Percentiles rank a stretch among this genome's conserved stretches.
These are phyloP conservation scores for Luffa acutangula DNA, from an alignment of 306 rosid genomes.

Conservation along the genomic window DNA sequence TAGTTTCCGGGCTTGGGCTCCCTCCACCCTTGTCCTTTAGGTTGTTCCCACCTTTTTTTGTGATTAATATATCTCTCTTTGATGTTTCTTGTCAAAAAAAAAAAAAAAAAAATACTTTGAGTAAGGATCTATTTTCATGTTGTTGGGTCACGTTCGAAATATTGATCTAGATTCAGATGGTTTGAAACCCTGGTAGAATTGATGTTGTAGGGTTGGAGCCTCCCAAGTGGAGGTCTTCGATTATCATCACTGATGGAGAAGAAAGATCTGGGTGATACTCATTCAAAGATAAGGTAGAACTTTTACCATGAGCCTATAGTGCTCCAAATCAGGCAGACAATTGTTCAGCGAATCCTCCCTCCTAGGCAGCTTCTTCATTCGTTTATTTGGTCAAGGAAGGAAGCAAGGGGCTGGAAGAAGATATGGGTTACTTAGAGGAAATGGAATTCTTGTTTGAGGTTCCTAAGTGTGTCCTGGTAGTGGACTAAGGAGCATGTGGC, in stretches of 20 bases:
- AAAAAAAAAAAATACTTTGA: too few relatives aligned
- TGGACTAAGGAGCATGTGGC: background rate
- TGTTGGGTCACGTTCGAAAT: background rate
- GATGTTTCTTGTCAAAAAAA: too few relatives aligned
- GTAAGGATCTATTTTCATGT: background rate
- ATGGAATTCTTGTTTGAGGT: background rate
- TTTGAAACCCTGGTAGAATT: too few relatives aligned
- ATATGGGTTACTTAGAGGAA: background rate
- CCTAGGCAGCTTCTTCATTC: background rate
- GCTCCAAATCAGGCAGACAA: background rate
- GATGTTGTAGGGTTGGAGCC: too few relatives aligned
- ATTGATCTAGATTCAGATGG: background rate
- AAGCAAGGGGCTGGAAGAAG: background rate
- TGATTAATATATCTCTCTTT: too few relatives aligned
- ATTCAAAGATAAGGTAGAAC: background rate
- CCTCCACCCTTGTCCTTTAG: too few relatives aligned
- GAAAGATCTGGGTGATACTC: background rate
- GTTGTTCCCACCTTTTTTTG: too few relatives aligned
- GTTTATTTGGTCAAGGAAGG: background rate
- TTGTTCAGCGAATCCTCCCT: background rate
- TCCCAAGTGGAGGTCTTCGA: background rate
- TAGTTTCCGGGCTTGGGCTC: too few relatives aligned
- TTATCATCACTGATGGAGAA: background rate
- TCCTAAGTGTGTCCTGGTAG: background rate
- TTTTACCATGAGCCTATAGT: background rate